Conservation (phyloP, 2,329 filamentous ascomycete species). For the Neonectria sp. region DNA sequence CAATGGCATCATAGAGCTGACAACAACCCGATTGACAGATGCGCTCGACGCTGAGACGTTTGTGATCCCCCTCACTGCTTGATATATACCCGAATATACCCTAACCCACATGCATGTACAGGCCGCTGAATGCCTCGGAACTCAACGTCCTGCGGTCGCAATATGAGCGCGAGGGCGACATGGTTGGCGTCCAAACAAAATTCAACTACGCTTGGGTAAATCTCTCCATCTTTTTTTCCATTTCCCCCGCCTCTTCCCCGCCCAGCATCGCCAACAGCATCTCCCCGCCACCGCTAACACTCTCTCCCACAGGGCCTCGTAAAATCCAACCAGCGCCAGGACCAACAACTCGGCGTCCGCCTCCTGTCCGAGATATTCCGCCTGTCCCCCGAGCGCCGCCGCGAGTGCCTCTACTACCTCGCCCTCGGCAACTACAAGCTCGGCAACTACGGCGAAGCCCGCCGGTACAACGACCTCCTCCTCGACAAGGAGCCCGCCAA, state of each 20-base stretch:
- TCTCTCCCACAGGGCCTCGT: constrained; percentile 81
- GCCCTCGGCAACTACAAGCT: constrained; percentile 98
- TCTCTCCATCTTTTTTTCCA: constrained; percentile 17
- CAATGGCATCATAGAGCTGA: constrained; percentile 33
- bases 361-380: constrained; percentile 98
- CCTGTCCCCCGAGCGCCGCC: constrained; percentile 89
- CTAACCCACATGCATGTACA: constrained; percentile 53
- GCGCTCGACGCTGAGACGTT: constrained; percentile 97
- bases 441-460: constrained; percentile 95
- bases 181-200: constrained; percentile 97
- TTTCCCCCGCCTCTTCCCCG: background rate
- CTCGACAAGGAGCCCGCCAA: constrained; percentile 93
- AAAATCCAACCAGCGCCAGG: constrained; percentile 86
- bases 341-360: constrained; percentile 95
- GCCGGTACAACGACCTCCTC: constrained; percentile 93
- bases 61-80: constrained; percentile 46
- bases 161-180: constrained; percentile 97
- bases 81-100: constrained; percentile 15
- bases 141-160: constrained; percentile 93
- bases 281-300: constrained; percentile 20
- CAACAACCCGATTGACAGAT: constrained; percentile 68
- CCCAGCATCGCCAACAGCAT: background rate
- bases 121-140: constrained; percentile 91
- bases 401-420: constrained; percentile 98
- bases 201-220: constrained; percentile 99